Base-by-base conservation (phyloP, 192 early-diverging fungal species). In the Funneliformis mosseae region DNA sequence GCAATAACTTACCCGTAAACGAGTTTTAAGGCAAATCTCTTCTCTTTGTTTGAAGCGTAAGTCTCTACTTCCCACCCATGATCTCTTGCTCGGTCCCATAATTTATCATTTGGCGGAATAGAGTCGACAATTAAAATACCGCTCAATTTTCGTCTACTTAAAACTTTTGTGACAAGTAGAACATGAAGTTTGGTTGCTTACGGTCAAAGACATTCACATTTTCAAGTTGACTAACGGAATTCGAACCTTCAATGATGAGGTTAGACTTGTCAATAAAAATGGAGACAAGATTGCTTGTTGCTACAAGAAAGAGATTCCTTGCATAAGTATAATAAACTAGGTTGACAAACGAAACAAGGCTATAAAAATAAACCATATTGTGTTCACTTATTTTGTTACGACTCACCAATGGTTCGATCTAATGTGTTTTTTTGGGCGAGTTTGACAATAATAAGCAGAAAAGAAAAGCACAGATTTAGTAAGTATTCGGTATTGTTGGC, bases 381-480 rank as follows among this genome's bases (percentile, higher is more conserved):
- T 64, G 28, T 33, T 33, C 63, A 23, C 63, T 46, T 7, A 46
- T 46, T 46, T n/a, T n/a, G 45, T 46, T 46, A 46, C 11, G 7
- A 46, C 7, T 10, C 7, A 46, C 45, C 7, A 46, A 46, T 46
- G 2, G 45, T 7, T 46, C 7, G 45, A 10, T 46, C 45, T 46
- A 46, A 46, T 46, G 45, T 8, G 8, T 46, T 46, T 46, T 46
- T n/a, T n/a, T n/a, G n/a, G n/a, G n/a, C n/a, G 45, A 11, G 9
- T 46, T 46, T 46, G 43, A 45, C n/a, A n/a, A n/a, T 45, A 23
- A 45, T 23, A 72, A 72, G 38, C 7, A 72, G 38, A 72, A 72
- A n/a, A n/a, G n/a, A n/a, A n/a, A n/a, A n/a, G 39, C 70, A 72
- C 41, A 72, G 70, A 72, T 41, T 72, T 43, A 39, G 70, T 72